Evolutionary conservation across 192 early-diverging fungal genomes (phyloP), one percentile per base, ranked within the genome.

Genomic region (Entomortierella parvispora): DNA sequence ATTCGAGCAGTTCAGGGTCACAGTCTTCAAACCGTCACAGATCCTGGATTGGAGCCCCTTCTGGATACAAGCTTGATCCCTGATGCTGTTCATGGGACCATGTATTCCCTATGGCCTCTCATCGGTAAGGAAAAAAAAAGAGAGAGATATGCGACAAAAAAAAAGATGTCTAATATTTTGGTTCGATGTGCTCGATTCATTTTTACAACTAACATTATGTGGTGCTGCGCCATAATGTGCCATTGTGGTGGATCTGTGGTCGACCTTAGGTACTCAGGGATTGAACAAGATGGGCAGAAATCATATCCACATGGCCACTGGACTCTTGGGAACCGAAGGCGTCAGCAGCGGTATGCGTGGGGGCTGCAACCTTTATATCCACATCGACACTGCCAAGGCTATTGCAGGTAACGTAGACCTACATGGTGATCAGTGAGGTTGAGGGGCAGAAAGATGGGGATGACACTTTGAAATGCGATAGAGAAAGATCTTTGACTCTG

Each of bases 1-100:
- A 94, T 98, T 48, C 81, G 93, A 32, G 95, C 94, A 1, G 93
- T 92, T 48, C 96, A 98, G 76, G 96, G 96, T 7, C 96, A 98
- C 69, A 88, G 82, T 37, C 51, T 93, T 14, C 48, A 82, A 40
- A 31, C 33, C 22, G 74, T 77, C 15, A 60, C 25, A 32, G 72
- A 33, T 50, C 26, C 42, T 17, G 31, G 42, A 32, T 20, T 10
- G 2, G 43, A 62, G 53, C 26, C 50, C n/a, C 5, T 68, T 14
- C 18, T 61, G 12, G 25, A 33, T 20, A 5, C 37, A 12, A 40
- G 37, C 12, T 12, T 40, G 33, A 86, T 90, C 29, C 74, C 64
- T 6, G 59, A 81, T 53, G 33, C 89, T n/a, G 68, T 95, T 18
- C 92, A 95, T 65, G 93, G 93, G 23, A 95, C 93, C 14, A 83